A percentile compares a stretch with the other conserved stretches of the same genome.
Evolutionary conservation across 2,329 filamentous ascomycete genomes (phyloP).

Genomic region (Botrytis medusae): DNA sequence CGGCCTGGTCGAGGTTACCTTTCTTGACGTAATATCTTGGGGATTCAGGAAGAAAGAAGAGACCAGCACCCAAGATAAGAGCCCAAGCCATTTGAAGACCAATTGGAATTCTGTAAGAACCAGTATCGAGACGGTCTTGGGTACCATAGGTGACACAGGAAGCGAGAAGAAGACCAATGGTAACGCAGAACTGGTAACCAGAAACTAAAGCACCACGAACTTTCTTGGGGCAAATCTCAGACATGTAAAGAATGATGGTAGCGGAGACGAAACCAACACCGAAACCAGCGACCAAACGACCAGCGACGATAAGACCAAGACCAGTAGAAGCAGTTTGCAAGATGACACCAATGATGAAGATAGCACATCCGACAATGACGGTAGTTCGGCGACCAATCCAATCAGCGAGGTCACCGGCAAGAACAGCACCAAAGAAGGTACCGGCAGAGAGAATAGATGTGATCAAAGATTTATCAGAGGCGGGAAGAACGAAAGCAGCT

Average conservation of each 20-base stretch:
- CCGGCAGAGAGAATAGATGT: conserved; percentile 69
- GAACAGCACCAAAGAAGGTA: conserved; percentile 78
- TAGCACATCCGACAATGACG: conserved; percentile 59
- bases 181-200: conserved; percentile 82
- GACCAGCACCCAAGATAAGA: conserved; percentile 68
- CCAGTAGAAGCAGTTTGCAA: conserved; percentile 64
- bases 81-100: conserved; percentile 79
- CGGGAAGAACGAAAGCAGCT: conserved; percentile 42
- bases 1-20: conserved; percentile 65
- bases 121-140: conserved; percentile 58
- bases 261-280: conserved; percentile 81
- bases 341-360: conserved; percentile 66
- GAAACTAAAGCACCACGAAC: conserved; percentile 78
- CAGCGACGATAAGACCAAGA: conserved; percentile 48
- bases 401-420: conserved; percentile 76
- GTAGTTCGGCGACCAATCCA: conserved; percentile 70
- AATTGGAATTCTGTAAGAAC: conserved; percentile 79
- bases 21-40: conserved; percentile 84
- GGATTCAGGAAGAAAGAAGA: conserved; percentile 78
- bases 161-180: conserved; percentile 73
- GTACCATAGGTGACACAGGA: conserved; percentile 73
- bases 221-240: conserved; percentile 59
- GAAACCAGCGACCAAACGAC: conserved; percentile 72
- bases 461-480: conserved; percentile 59
- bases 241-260: conserved; percentile 82